Evolutionary conservation across 805 yeast genomes (phyloP).

Genomic region (Tetrapisispora phaffii): DNA sequence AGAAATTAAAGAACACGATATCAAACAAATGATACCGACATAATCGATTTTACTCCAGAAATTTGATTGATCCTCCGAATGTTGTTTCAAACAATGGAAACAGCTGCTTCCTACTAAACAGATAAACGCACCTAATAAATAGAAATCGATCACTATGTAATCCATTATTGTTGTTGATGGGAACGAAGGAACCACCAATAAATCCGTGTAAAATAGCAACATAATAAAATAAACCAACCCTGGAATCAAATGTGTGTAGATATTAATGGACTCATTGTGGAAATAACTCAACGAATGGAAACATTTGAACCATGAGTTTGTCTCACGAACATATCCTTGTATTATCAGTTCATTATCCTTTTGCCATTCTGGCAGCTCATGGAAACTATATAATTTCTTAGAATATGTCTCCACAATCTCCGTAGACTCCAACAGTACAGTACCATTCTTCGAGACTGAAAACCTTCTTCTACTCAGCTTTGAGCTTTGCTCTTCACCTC

Average conservation of each 20-base stretch:
- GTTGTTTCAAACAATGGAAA: slow-evolving; percentile 60
- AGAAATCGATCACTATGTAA: slow-evolving; percentile 41
- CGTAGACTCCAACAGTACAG: slow-evolving; percentile 1
- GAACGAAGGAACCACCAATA: slow-evolving; percentile 25
- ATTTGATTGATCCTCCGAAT: slow-evolving; percentile 43
- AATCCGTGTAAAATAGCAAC: slow-evolving; percentile 21
- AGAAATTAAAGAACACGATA: slow-evolving; percentile 52
- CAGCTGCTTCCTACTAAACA: slow-evolving; percentile 57
- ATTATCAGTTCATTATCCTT: slow-evolving; percentile 58
- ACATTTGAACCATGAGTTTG: slow-evolving; percentile 19
- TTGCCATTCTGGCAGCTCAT: slow-evolving; percentile 52
- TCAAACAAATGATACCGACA: slow-evolving; percentile 61
- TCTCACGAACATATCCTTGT: slow-evolving; percentile 54
- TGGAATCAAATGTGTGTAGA: slow-evolving; percentile 54
- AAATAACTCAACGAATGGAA: slow-evolving; percentile 39
- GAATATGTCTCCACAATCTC: neutral
- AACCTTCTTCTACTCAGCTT: slow-evolving; percentile 1
- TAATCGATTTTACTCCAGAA: slow-evolving; percentile 66
- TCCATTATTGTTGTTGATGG: slow-evolving; percentile 36
- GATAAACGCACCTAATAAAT: slow-evolving; percentile 45
- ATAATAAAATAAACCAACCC: slow-evolving; percentile 24
- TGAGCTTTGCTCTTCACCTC: neutral
- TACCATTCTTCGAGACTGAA: slow-evolving; percentile 1
- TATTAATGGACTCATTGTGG: slow-evolving; percentile 68
- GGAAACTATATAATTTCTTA: neutral